Percentiles rank a stretch among this genome's conserved stretches.
Evolutionary conservation across 768 basidiomycete species (phyloP).

Genomic region (Auricularia auricula-judae): DNA sequence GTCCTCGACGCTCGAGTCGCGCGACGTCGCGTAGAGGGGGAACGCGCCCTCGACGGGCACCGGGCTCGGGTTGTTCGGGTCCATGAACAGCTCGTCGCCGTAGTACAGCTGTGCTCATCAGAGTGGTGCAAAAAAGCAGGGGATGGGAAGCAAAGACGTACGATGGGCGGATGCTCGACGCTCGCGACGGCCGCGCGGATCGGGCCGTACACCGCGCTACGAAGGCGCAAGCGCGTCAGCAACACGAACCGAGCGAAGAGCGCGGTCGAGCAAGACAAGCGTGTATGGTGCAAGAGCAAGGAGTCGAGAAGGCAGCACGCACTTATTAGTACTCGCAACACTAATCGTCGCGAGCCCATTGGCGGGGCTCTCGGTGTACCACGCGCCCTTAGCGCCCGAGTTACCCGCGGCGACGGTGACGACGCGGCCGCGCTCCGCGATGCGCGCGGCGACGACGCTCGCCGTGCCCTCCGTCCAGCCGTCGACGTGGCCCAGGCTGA

Average conservation of each 20-base stretch:
- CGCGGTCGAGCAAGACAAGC: too few species aligned
- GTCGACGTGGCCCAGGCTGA: slow-evolving; percentile 21
- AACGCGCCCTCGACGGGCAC: slow-evolving; percentile 5
- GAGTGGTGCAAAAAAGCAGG: too few species aligned
- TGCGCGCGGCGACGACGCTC: slow-evolving; percentile 2
- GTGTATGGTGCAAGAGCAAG: not conserved
- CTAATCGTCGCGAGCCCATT: slow-evolving; percentile 1
- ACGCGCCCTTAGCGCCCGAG: not conserved
- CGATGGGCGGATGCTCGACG: not conserved
- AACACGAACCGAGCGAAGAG: too few species aligned
- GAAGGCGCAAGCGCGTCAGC: not conserved
- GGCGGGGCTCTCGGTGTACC: not conserved
- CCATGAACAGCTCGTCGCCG: not conserved
- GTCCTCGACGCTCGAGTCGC: slow-evolving; percentile 11
- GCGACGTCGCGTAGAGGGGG: slow-evolving; percentile 20
- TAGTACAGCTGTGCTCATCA: not conserved
- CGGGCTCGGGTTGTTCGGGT: slow-evolving; percentile 18
- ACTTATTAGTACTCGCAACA: slow-evolving; percentile 4
- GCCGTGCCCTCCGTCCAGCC: slow-evolving; percentile 7
- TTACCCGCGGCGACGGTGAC: slow-evolving; percentile 2
- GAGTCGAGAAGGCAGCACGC: not conserved
- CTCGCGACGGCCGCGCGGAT: not conserved
- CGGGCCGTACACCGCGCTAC: not conserved
- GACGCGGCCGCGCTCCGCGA: slow-evolving; percentile 3
- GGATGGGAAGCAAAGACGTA: not conserved